phyloP scores from a whole-genome alignment of 2,329 filamentous ascomycete species.

The Diaporthe amygdali region DNA sequence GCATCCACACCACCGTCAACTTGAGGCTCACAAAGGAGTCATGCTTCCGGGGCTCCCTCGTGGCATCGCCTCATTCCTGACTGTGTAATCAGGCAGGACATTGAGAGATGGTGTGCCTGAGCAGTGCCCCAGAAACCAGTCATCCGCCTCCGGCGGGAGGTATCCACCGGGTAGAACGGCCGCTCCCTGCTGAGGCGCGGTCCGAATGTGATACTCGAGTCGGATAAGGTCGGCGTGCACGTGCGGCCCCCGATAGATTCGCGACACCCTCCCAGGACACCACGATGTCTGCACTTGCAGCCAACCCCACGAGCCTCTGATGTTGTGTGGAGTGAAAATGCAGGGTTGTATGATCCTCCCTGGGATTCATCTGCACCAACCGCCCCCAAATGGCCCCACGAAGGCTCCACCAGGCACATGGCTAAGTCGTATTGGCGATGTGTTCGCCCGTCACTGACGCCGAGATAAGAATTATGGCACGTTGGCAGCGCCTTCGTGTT shows the following conservation, averaged over 20 bases:
- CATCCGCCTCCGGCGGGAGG: conserved; percentile 1
- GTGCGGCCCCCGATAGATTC: neutral
- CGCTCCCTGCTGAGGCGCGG: conserved; percentile 1
- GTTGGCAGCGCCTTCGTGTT: neutral
- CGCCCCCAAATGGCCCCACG: conserved; percentile 10
- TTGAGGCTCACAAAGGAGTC: conserved; percentile 17
- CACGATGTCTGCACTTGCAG: conserved; percentile 7
- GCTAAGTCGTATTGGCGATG: conserved; percentile 2
- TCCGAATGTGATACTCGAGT: conserved; percentile 5
- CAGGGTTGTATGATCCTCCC: conserved; percentile 8
- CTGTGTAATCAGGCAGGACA: conserved; percentile 13
- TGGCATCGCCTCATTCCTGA: conserved; percentile 22
- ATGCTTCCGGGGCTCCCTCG: neutral
- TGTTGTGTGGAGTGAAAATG: neutral
- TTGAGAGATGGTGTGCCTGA: conserved; percentile 16
- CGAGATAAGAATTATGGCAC: neutral
- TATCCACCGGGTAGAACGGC: conserved; percentile 12
- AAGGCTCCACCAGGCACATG: conserved; percentile 13
- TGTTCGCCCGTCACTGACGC: neutral
- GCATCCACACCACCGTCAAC: conserved; percentile 4
- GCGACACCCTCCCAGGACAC: neutral
- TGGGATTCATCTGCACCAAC: neutral
- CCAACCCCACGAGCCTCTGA: neutral
- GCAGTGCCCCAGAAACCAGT: conserved; percentile 15
- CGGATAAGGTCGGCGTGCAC: neutral